phyloP scores from a whole-genome alignment of 2,329 filamentous ascomycete genomes.

The Pseudocercospora cruenta region DNA sequence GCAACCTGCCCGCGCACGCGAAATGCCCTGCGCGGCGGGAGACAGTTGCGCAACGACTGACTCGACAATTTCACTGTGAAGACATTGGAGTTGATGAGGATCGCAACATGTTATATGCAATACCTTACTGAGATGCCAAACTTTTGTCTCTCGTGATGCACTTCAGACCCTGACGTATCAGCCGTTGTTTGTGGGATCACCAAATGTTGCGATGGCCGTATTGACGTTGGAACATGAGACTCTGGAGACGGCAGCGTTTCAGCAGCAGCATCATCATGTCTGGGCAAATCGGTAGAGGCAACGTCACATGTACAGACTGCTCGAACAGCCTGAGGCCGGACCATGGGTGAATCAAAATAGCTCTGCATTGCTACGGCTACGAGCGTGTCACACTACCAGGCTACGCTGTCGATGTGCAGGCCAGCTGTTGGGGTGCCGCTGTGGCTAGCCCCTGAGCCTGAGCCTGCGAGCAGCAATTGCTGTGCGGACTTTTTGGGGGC shows the following conservation, averaged over 20 bases:
- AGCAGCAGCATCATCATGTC: not conserved
- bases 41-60: not conserved
- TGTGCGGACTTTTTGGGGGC: not conserved
- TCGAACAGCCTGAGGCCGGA: not conserved
- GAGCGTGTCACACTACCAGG: conserved; percentile 1
- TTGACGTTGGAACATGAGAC: not conserved
- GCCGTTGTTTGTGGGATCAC: not conserved
- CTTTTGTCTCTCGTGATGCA: too few species aligned
- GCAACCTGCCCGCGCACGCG: not conserved
- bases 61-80: not conserved
- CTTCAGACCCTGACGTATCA: not conserved
- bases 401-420: not conserved
- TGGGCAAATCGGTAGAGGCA: not conserved
- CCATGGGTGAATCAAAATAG: not conserved
- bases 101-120: not conserved
- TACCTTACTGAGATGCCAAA: too few species aligned
- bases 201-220: not conserved
- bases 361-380: conserved; percentile 1
- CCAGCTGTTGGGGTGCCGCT: conserved; percentile 1
- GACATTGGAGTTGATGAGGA: not conserved
- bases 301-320: not conserved
- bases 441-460: conserved; percentile 4
- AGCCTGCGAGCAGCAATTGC: not conserved
- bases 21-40: not conserved
- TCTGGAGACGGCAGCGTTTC: not conserved